A percentile compares a stretch with the other conserved stretches of the same genome.
Evolutionary conservation across 2,329 filamentous ascomycete genomes (phyloP).

Genomic region (Cladophialophora exuberans): DNA sequence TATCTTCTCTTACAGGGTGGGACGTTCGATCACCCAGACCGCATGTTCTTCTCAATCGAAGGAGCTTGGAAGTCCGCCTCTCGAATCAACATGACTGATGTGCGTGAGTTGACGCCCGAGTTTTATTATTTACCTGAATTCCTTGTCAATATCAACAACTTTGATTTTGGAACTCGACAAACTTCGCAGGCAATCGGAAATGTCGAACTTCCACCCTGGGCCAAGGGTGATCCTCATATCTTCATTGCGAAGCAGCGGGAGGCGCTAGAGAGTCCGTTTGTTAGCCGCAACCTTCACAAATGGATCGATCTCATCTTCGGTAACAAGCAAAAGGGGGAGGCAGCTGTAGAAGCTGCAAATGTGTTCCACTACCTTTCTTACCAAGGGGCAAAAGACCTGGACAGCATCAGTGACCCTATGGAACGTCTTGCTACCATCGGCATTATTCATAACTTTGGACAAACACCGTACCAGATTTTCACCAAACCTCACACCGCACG

Average conservation of each 20-base stretch:
- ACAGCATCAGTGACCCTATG: slow-evolving; percentile 84
- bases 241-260: slow-evolving; percentile 97
- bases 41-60: slow-evolving; percentile 90
- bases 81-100: slow-evolving; percentile 86
- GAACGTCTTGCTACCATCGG: slow-evolving; percentile 88
- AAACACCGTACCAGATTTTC: slow-evolving; percentile 96
- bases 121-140: slow-evolving; percentile 98
- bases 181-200: slow-evolving; percentile 80
- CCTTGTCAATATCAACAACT: slow-evolving; percentile 87
- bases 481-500: slow-evolving; percentile 75
- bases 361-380: slow-evolving; percentile 97
- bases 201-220: slow-evolving; percentile 91
- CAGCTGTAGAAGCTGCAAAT: slow-evolving; percentile 87
- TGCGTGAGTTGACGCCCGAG: slow-evolving; percentile 91
- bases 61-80: slow-evolving; percentile 92
- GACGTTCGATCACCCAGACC: slow-evolving; percentile 92
- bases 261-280: slow-evolving; percentile 88
- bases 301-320: slow-evolving; percentile 98
- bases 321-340: slow-evolving; percentile 88
- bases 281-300: slow-evolving; percentile 83
- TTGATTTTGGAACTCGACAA: slow-evolving; percentile 89
- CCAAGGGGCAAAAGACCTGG: slow-evolving; percentile 87
- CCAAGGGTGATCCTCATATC: slow-evolving; percentile 91
- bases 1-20: slow-evolving; percentile 95
- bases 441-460: slow-evolving; percentile 98